Conservation (phyloP, 1,284 basidiomycete species). For the Chiua sp. region DNA sequence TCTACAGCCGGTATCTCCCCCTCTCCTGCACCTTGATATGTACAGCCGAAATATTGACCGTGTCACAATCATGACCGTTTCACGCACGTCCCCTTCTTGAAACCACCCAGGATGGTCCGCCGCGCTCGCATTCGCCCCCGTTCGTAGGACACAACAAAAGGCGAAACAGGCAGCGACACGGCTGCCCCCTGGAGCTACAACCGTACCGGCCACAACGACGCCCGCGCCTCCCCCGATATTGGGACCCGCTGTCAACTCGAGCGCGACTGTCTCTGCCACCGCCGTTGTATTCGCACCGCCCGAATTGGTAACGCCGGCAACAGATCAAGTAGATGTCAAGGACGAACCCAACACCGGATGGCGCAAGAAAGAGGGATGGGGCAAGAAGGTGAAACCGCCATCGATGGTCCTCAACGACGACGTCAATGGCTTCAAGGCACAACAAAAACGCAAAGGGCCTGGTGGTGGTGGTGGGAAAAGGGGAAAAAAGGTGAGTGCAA, state of each 20-base stretch:
- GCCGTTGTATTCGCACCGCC: slow-evolving; percentile 78
- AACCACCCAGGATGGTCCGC: slow-evolving; percentile 75
- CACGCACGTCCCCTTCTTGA: slow-evolving; percentile 10
- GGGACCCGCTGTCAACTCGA: slow-evolving; percentile 16
- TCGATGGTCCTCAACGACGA: slow-evolving; percentile 88
- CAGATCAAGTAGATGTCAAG: slow-evolving; percentile 32
- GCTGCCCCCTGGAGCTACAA: slow-evolving; percentile 64
- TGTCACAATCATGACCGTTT: slow-evolving; percentile 41
- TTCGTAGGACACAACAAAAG: slow-evolving; percentile 64
- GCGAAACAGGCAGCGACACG: slow-evolving; percentile 54
- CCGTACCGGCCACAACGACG: slow-evolving; percentile 32
- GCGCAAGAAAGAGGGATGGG: slow-evolving; percentile 63
- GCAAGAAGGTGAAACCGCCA: slow-evolving; percentile 87
- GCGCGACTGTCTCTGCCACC: slow-evolving; percentile 59
- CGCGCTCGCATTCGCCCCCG: slow-evolving; percentile 83
- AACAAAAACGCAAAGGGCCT: slow-evolving; percentile 49
- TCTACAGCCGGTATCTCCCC: slow-evolving; percentile 79
- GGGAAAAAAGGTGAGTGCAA: slow-evolving; percentile 61
- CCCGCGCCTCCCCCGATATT: slow-evolving; percentile 21
- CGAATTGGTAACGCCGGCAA: slow-evolving; percentile 48
- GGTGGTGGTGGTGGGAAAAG: slow-evolving; percentile 53
- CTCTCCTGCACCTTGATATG: slow-evolving; percentile 46
- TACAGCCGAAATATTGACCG: slow-evolving; percentile 44
- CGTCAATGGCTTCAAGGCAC: slow-evolving; percentile 78
- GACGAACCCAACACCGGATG: slow-evolving; percentile 26